A percentile compares a stretch with the other conserved stretches of the same genome.
Conservation (phyloP, 2,329 filamentous ascomycete genomes). For the Ophiocordyceps camponoti-floridani region DNA sequence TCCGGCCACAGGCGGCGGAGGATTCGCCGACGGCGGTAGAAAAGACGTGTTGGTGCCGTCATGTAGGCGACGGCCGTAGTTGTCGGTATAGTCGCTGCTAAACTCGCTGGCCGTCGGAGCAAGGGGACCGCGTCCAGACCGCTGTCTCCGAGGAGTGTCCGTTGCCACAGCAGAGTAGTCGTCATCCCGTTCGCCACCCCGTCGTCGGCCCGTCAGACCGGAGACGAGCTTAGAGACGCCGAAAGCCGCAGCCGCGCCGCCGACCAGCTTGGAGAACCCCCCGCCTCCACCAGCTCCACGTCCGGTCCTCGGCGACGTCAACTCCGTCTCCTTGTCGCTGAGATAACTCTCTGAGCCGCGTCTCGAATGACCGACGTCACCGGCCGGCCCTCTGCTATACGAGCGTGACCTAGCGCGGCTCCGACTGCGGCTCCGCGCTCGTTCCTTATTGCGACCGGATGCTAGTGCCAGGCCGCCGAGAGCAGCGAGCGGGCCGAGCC, state of each 20-base stretch:
- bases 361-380: slow-evolving; percentile 34
- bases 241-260: slow-evolving; percentile 40
- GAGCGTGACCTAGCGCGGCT: slow-evolving; percentile 21
- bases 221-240: slow-evolving; percentile 46
- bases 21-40: slow-evolving; percentile 27
- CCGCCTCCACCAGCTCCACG: slow-evolving; percentile 10
- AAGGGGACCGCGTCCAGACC: slow-evolving; percentile 14
- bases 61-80: slow-evolving; percentile 6
- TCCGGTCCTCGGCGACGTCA: slow-evolving; percentile 12
- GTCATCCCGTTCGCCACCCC: slow-evolving; percentile 29
- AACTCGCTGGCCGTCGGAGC: slow-evolving; percentile 28
- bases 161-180: slow-evolving; percentile 45
- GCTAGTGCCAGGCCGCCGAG: slow-evolving; percentile 31
- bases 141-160: slow-evolving; percentile 36
- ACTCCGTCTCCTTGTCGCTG: slow-evolving; percentile 48
- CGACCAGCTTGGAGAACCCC: slow-evolving; percentile 41
- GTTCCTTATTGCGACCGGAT: slow-evolving; percentile 23
- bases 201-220: slow-evolving; percentile 35
- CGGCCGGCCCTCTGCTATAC: slow-evolving; percentile 17
- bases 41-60: slow-evolving; percentile 20
- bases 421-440: slow-evolving; percentile 19
- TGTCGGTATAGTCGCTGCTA: slow-evolving; percentile 27
- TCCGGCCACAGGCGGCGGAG: slow-evolving; percentile 12
- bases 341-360: slow-evolving; percentile 38
- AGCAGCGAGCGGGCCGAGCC: slow-evolving; percentile 35